Evolutionary conservation across 495 filamentous ascomycete genomes (phyloP).

Genomic region (Xeromyces bisporus): DNA sequence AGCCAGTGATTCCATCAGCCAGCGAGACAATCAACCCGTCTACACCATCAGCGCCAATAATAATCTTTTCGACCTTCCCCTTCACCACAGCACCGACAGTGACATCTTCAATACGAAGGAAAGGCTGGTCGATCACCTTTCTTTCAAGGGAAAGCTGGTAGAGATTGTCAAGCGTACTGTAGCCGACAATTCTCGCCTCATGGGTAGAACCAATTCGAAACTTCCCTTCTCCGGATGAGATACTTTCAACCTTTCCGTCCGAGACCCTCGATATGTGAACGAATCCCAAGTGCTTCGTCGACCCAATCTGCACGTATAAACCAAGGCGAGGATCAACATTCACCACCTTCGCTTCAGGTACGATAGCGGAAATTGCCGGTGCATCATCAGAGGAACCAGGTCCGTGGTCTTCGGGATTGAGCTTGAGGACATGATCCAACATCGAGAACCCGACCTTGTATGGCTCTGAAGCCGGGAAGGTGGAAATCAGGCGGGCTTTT

Average conservation of each 20-base stretch:
- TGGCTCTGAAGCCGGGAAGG: conserved; percentile 56
- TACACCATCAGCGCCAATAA: conserved; percentile 54
- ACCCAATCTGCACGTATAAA: conserved; percentile 64
- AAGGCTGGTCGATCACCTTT: conserved; percentile 68
- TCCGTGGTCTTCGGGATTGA: conserved; percentile 34
- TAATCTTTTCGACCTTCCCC: conserved; percentile 69
- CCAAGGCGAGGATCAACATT: conserved; percentile 64
- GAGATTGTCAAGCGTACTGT: conserved; percentile 70
- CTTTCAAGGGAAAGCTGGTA: conserved; percentile 75
- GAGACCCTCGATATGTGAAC: conserved; percentile 84
- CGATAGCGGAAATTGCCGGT: conserved; percentile 56
- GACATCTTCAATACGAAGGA: conserved; percentile 78
- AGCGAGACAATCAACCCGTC: conserved; percentile 67
- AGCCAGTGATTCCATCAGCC: conserved; percentile 68
- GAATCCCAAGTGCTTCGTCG: conserved; percentile 59
- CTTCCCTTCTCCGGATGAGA: conserved; percentile 55
- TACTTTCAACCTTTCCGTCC: conserved; percentile 67
- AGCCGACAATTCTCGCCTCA: conserved; percentile 66
- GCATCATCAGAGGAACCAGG: conserved; percentile 30
- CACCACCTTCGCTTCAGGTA: conserved; percentile 58
- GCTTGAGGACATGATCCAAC: conserved; percentile 60
- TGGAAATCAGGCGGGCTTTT: conserved; percentile 74
- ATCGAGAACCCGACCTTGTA: conserved; percentile 76
- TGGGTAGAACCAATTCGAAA: conserved; percentile 66
- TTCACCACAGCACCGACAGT: conserved; percentile 64